phyloP scores from a whole-genome alignment of 257 asterid species.

The Scutellaria baicalensis region DNA sequence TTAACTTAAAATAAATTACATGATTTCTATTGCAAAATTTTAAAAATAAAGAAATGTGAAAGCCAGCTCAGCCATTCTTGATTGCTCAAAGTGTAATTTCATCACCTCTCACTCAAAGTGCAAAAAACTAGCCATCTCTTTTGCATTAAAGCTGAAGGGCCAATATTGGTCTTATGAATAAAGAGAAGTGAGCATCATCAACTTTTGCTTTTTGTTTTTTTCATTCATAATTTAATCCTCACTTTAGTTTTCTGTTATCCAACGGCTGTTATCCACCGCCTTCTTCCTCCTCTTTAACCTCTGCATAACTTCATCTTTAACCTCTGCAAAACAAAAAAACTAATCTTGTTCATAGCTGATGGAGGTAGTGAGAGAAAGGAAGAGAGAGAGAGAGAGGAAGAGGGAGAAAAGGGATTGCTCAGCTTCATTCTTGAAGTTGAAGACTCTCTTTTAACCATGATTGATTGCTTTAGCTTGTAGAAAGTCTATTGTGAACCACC shows the following conservation, averaged over 20 bases:
- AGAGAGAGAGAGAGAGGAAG: constrained; percentile 7
- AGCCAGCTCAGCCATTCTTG: constrained; percentile 51
- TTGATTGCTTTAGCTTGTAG: constrained; percentile 44
- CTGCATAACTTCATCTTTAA: constrained; percentile 16
- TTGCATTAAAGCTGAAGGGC: constrained; percentile 49
- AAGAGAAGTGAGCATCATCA: constrained; percentile 36
- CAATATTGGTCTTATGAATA: constrained; percentile 36
- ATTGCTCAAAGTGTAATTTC: constrained; percentile 68
- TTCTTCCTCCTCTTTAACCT: neutral
- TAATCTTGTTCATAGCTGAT: constrained; percentile 28
- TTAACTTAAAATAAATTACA: constrained; percentile 9
- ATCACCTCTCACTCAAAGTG: constrained; percentile 65
- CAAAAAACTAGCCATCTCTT: constrained; percentile 24
- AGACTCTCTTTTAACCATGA: constrained; percentile 57
- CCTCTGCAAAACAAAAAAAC: constrained; percentile 21
- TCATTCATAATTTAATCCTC: constrained; percentile 23
- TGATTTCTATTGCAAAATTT: constrained; percentile 9
- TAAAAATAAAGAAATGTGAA: constrained; percentile 17
- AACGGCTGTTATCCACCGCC: constrained; percentile 44
- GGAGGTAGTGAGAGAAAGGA: constrained; percentile 23
- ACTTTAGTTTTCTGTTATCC: constrained; percentile 71
- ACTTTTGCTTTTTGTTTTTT: constrained; percentile 40
- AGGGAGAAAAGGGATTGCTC: constrained; percentile 45
- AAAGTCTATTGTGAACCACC: constrained; percentile 25
- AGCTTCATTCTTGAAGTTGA: constrained; percentile 72